phyloP scores from a whole-genome alignment of 169 alveolate species.

The Plasmodium vinckei region DNA sequence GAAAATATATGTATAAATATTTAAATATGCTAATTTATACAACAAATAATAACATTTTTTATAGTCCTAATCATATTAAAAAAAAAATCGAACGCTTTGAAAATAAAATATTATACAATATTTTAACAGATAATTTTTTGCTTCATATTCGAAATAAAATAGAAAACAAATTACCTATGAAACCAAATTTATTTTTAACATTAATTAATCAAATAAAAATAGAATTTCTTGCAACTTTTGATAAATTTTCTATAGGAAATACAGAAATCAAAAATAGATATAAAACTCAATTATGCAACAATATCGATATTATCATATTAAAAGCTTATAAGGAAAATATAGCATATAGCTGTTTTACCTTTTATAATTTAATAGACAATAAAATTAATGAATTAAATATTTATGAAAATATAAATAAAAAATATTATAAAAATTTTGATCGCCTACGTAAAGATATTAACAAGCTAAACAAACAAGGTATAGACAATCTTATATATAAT shows the following conservation, averaged over 20 bases:
- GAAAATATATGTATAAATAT: slow-evolving; percentile 34
- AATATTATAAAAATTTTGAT: slow-evolving; percentile 26
- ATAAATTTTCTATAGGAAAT: slow-evolving; percentile 41
- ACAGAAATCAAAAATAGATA: slow-evolving; percentile 18
- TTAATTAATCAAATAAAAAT: slow-evolving; percentile 46
- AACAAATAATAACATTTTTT: slow-evolving; percentile 26
- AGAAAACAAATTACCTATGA: slow-evolving; percentile 65
- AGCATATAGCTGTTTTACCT: slow-evolving; percentile 52
- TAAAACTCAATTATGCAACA: slow-evolving; percentile 17
- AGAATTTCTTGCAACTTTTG: slow-evolving; percentile 31
- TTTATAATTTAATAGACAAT: slow-evolving; percentile 36
- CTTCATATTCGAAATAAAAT: slow-evolving; percentile 45
- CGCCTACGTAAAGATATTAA: slow-evolving; percentile 7
- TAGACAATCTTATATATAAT: slow-evolving; percentile 64
- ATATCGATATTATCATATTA: slow-evolving; percentile 44
- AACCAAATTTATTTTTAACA: slow-evolving; percentile 46
- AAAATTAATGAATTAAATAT: slow-evolving; percentile 25
- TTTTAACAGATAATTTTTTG: slow-evolving; percentile 42
- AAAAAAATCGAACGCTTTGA: slow-evolving; percentile 47
- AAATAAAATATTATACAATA: slow-evolving; percentile 27
- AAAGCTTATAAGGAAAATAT: slow-evolving; percentile 69
- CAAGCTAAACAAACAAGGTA: slow-evolving; percentile 3
- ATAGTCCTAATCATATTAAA: slow-evolving; percentile 36
- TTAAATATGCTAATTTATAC: slow-evolving; percentile 33
- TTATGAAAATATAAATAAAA: slow-evolving; percentile 19